Conservation (phyloP, 306 rosid genomes). For the Cajanus cajan region DNA sequence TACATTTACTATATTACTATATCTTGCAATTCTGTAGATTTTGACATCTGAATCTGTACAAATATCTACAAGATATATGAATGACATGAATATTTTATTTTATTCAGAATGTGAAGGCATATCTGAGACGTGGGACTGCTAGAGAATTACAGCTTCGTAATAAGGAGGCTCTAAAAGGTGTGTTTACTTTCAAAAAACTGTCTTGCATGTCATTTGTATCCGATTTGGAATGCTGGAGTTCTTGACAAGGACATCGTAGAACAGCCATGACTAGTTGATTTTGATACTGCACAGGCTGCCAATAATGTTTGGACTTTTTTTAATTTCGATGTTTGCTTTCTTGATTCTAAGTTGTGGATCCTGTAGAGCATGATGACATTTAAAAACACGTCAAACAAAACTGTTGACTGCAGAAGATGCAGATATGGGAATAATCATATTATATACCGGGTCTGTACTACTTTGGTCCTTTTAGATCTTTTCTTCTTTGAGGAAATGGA, state of each 20-base stretch:
- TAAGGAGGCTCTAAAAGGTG: constrained; percentile 75
- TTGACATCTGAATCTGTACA: constrained; percentile 11
- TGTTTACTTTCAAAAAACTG: constrained; percentile 6
- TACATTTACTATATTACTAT: neutral
- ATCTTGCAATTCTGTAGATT: neutral
- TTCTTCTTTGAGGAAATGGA: neutral
- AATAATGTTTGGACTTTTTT: neutral
- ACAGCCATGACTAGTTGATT: neutral
- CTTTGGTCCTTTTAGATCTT: neutral
- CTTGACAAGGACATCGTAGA: neutral
- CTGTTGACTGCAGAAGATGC: neutral
- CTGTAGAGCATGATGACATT: neutral
- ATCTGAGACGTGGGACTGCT: constrained; percentile 87
- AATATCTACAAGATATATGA: neutral
- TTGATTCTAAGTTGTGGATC: neutral
- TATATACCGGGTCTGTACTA: neutral
- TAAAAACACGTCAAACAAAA: neutral
- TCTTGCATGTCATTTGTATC: neutral
- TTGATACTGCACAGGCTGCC: neutral
- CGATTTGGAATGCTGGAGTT: neutral
- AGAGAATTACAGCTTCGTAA: constrained; percentile 64
- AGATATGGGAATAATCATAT: neutral
- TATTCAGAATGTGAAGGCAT: constrained; percentile 87
- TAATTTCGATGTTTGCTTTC: neutral
- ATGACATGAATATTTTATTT: constrained; percentile 3